A percentile compares a stretch with the other conserved stretches of the same genome.
Evolutionary conservation across 75 land plant genomes (phyloP).

Genomic region (Pseudotsuga menziesii): DNA sequence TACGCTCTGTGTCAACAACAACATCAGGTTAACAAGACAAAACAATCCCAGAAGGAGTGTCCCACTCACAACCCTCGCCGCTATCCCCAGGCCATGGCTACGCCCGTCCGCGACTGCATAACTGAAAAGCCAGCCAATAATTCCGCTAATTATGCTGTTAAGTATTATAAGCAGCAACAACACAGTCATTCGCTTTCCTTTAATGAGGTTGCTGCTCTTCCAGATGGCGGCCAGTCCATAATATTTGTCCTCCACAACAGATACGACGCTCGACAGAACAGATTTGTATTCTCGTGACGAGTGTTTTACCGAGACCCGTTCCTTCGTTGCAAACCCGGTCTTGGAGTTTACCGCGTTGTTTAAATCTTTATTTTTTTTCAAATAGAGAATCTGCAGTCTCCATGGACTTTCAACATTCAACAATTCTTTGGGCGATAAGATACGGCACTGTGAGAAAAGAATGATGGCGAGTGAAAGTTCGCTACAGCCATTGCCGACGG

Average conservation of each 20-base stretch:
- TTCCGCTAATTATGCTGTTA: constrained; percentile 8
- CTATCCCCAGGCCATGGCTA: no score
- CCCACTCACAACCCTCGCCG: no score
- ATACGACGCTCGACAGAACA: constrained; percentile 69
- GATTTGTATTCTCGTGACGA: not conserved
- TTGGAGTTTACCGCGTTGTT: no score
- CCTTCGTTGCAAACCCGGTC: no score
- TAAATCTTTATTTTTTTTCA: no score
- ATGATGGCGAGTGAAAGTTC: no score
- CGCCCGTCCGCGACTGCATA: constrained; percentile 22
- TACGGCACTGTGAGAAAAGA: no score
- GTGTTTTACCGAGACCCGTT: no score
- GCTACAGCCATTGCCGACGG: no score
- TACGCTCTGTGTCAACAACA: constrained; percentile 58
- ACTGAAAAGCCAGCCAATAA: constrained; percentile 8
- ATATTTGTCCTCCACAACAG: constrained; percentile 62
- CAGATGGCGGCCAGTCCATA: constrained; percentile 52
- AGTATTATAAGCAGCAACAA: constrained; percentile 23
- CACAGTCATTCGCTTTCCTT: constrained; percentile 41
- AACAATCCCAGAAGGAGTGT: constrained; percentile 11
- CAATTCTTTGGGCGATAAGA: no score
- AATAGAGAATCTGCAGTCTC: no score
- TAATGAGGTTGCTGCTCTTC: constrained; percentile 51
- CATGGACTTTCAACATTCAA: no score
- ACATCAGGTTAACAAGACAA: constrained; percentile 27